Evolutionary conservation across 371 early-diverging fungal genomes (phyloP), one percentile per base, ranked within the genome.

Genomic region (Mortierella polycephala): DNA sequence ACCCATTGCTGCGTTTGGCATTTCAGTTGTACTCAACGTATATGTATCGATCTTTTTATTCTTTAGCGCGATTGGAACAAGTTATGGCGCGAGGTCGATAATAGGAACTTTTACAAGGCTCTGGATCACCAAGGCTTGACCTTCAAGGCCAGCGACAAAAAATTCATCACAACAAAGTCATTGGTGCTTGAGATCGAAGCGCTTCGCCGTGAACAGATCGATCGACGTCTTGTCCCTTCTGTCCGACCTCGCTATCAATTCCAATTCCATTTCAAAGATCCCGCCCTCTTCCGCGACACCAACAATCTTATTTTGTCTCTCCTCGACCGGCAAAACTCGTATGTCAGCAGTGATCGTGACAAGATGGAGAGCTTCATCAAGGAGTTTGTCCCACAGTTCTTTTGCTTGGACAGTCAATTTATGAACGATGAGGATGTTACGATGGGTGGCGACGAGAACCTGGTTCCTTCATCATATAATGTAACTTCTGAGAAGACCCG

Each of bases 101-200:
- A 90, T 56, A 95, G 95, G 76, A 99, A 98, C 88, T 98, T 93
- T 86, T 96, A 96, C 82, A 95, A 96, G 71, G 93, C 99, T 1
- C 85, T 99, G 51, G 99, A 99, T 83, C 95, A 97, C 74, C 95
- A 95, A 81, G 95, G 98, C 6, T 86, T 93, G 55, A 89, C 88
- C 1, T 96, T 97, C 84, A 97, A 97, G 81, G 84, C 87, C 7
- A 86, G 87, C n/a, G 99, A 99, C 79, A 91, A 93, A 62, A 95
- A 94, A 56, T 87, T 85, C 49, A 87, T 96, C 66, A 85, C 91
- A 11, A 74, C 88, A 44, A 97, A 96, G 83, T 83, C 90, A 1
- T 88, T 99, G 41, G 82, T 93, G 0, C 65, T 87, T 40, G 96
- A 97, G 73, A 96, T 96, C 60, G 98, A 99, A 69, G 85, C 89